Conservation (phyloP, 2,329 filamentous ascomycete species). For the Sordariomycetes sp. region DNA sequence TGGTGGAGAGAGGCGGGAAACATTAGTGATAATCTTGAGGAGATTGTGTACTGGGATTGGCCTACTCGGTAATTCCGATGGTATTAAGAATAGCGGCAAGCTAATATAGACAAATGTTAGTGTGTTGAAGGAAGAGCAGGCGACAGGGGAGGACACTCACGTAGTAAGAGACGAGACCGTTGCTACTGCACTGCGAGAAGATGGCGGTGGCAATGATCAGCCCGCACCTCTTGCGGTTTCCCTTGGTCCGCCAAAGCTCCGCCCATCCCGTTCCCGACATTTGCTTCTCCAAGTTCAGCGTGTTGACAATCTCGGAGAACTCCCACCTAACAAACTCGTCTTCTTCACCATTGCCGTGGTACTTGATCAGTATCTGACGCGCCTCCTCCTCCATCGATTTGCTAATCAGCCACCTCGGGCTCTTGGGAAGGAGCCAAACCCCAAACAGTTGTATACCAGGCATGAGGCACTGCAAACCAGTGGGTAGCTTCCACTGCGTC, state of each 20-base stretch:
- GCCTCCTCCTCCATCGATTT: slow-evolving; percentile 18
- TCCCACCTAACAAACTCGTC: slow-evolving; percentile 23
- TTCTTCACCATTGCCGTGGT: slow-evolving; percentile 36
- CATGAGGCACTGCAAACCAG: slow-evolving; percentile 24
- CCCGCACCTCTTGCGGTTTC: slow-evolving; percentile 25
- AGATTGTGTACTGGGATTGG: slow-evolving; percentile 21
- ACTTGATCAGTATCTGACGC: slow-evolving; percentile 17
- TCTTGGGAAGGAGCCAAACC: slow-evolving; percentile 16
- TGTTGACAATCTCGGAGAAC: slow-evolving; percentile 20
- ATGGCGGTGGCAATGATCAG: slow-evolving; percentile 34
- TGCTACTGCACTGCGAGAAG: slow-evolving; percentile 39
- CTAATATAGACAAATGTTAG: neutral
- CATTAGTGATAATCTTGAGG: neutral
- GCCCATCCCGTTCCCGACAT: slow-evolving; percentile 21
- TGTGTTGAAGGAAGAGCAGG: neutral
- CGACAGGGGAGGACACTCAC: slow-evolving; percentile 16
- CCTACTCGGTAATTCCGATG: slow-evolving; percentile 34
- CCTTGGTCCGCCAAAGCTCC: slow-evolving; percentile 21
- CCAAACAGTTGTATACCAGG: slow-evolving; percentile 23
- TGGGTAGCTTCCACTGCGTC: slow-evolving; percentile 23
- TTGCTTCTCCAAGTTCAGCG: slow-evolving; percentile 13
- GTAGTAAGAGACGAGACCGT: slow-evolving; percentile 35
- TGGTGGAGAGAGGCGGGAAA: neutral
- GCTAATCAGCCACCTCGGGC: slow-evolving; percentile 18
- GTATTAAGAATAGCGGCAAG: slow-evolving; percentile 35